These are phyloP conservation scores for Neonectria ditissima DNA, from an alignment of 2,329 filamentous ascomycete species.

Conservation along the genomic window DNA sequence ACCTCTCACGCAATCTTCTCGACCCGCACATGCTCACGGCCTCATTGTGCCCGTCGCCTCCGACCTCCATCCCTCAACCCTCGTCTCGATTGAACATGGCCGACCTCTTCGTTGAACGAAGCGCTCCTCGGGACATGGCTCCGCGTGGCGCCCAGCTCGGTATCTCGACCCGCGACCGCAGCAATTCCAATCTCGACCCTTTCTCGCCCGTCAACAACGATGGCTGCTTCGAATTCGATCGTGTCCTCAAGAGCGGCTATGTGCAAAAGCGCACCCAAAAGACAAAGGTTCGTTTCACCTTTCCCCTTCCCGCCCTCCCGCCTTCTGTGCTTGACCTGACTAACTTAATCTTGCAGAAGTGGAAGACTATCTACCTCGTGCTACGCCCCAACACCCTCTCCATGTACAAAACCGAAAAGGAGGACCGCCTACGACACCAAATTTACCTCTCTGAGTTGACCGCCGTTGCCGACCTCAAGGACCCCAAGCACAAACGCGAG, in stretches of 20 bases:
- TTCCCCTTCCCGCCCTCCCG: background rate
- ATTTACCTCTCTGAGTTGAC: slow-evolving; percentile 91
- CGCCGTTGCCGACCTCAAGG: slow-evolving; percentile 87
- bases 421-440: slow-evolving; percentile 89
- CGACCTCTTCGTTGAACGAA: slow-evolving; percentile 41
- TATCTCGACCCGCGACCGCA: slow-evolving; percentile 40
- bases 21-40: slow-evolving; percentile 35
- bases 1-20: slow-evolving; percentile 12
- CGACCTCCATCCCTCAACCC: slow-evolving; percentile 14
- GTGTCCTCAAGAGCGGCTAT: slow-evolving; percentile 89
- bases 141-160: slow-evolving; percentile 32
- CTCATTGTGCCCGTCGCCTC: slow-evolving; percentile 18
- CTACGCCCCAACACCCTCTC: slow-evolving; percentile 90
- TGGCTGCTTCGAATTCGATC: slow-evolving; percentile 95
- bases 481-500: slow-evolving; percentile 86
- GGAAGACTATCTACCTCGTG: slow-evolving; percentile 91
- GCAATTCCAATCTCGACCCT: slow-evolving; percentile 63
- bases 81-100: slow-evolving; percentile 38
- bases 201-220: slow-evolving; percentile 93
- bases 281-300: slow-evolving; percentile 77
- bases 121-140: slow-evolving; percentile 25
- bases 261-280: slow-evolving; percentile 91
- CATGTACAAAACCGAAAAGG: slow-evolving; percentile 91
- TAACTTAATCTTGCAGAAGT: slow-evolving; percentile 69
- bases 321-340: slow-evolving; percentile 24